Percentiles rank a stretch among this genome's conserved stretches.
Evolutionary conservation across 1,284 basidiomycete species (phyloP).

Genomic region (Irpex rosettiformis): DNA sequence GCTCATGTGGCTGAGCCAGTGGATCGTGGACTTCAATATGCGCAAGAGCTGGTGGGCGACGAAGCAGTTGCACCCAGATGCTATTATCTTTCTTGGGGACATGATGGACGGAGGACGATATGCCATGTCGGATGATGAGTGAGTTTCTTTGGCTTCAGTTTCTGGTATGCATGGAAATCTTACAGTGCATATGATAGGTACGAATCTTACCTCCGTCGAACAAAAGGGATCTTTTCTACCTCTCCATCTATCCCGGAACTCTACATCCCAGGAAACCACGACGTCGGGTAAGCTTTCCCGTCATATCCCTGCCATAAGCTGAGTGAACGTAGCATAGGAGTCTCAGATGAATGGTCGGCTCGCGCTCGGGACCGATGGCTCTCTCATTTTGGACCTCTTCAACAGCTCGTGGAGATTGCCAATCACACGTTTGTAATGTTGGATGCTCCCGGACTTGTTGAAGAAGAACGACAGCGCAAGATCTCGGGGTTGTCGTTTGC

Average conservation of each 20-base stretch:
- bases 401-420: constrained; percentile 49
- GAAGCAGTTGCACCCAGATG: constrained; percentile 60
- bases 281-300: constrained; percentile 58
- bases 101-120: constrained; percentile 82
- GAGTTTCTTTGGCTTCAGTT: constrained; percentile 28
- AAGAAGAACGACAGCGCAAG: constrained; percentile 75
- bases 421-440: constrained; percentile 75
- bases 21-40: constrained; percentile 71
- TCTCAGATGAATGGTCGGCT: constrained; percentile 43
- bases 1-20: constrained; percentile 49
- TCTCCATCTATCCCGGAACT: constrained; percentile 44
- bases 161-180: neutral
- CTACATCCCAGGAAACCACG: constrained; percentile 87
- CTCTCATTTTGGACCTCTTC: constrained; percentile 63
- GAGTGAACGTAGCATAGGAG: constrained; percentile 48
- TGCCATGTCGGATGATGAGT: constrained; percentile 67
- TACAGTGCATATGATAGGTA: constrained; percentile 48
- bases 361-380: constrained; percentile 61
- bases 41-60: constrained; percentile 81
- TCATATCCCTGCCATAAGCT: constrained; percentile 6
- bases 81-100: constrained; percentile 83
- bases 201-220: constrained; percentile 60
- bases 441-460: constrained; percentile 75
- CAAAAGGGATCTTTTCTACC: constrained; percentile 63
- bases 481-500: constrained; percentile 35